These are phyloP conservation scores for Fusarium sp. DNA, from an alignment of 2,329 filamentous ascomycete genomes.

Conservation along the genomic window DNA sequence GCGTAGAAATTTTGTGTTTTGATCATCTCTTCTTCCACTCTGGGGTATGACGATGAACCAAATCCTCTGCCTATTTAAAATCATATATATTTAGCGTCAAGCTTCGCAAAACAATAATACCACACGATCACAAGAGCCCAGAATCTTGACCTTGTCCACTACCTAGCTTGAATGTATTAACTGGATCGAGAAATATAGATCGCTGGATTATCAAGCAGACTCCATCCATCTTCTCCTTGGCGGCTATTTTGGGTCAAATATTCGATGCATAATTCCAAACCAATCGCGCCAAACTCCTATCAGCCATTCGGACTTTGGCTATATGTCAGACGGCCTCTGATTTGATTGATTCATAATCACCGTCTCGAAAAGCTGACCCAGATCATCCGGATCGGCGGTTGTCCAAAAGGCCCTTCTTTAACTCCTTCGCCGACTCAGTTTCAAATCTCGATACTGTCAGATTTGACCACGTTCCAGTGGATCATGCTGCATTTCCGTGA, in stretches of 20 bases:
- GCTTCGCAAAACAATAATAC: slow-evolving; percentile 22
- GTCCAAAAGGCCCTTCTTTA: slow-evolving; percentile 1
- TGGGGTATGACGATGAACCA: slow-evolving; percentile 24
- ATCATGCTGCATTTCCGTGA: slow-evolving; percentile 15
- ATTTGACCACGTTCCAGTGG: slow-evolving; percentile 10
- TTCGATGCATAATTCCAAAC: background rate
- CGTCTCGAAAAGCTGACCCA: slow-evolving; percentile 10
- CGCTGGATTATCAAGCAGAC: slow-evolving; percentile 23
- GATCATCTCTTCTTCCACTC: slow-evolving; percentile 15
- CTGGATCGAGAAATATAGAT: background rate
- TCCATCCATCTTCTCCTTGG: background rate
- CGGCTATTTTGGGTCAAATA: slow-evolving; percentile 6
- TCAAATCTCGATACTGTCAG: slow-evolving; percentile 32
- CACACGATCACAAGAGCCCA: background rate
- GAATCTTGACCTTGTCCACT: background rate
- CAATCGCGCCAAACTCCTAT: background rate
- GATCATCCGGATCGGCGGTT: slow-evolving; percentile 9
- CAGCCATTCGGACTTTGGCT: background rate
- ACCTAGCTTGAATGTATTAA: background rate
- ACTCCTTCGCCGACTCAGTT: slow-evolving; percentile 13
- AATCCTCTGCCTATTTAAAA: slow-evolving; percentile 31
- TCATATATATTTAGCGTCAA: slow-evolving; percentile 19
- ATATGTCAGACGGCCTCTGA: slow-evolving; percentile 10
- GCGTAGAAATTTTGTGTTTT: slow-evolving; percentile 28
- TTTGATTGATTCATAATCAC: slow-evolving; percentile 27